Percentiles rank a stretch among this genome's conserved stretches.
Evolutionary conservation across 306 rosid species (phyloP).

Genomic region (Sicyos baderoa): DNA sequence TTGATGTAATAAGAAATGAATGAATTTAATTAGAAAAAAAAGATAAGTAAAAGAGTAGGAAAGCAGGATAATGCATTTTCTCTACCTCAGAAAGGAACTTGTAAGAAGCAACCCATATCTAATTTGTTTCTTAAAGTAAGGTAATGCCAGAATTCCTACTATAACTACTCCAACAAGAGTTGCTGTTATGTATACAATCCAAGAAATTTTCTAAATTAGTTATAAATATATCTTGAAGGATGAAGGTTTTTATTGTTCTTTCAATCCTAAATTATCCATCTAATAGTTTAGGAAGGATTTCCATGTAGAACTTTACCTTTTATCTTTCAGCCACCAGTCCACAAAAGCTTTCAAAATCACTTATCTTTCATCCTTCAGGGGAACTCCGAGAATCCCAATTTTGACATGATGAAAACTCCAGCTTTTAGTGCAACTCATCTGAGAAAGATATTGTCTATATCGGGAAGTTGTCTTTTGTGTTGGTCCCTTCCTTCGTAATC

Average conservation of each 20-base stretch:
- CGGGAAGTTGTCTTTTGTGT: neutral
- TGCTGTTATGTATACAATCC: neutral
- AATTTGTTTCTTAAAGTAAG: neutral
- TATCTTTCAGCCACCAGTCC: neutral
- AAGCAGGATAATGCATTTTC: neutral
- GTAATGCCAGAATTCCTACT: neutral
- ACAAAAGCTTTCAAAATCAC: neutral
- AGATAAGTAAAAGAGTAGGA: neutral
- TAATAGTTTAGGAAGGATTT: neutral
- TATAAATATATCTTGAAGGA: neutral
- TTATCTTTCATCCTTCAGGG: neutral
- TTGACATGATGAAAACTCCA: neutral
- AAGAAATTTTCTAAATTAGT: constrained; percentile 5
- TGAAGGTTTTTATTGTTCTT: neutral
- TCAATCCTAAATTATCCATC: neutral
- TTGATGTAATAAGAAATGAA: neutral
- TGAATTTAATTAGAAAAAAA: neutral
- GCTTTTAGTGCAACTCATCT: neutral
- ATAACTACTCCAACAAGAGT: neutral
- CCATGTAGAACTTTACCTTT: neutral
- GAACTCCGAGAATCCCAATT: neutral
- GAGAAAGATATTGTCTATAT: neutral
- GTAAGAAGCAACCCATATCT: neutral
- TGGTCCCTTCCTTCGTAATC: neutral
- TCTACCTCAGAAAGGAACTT: neutral